Conservation (phyloP, 148 eudicot species). For the Rhododendron vialii region DNA sequence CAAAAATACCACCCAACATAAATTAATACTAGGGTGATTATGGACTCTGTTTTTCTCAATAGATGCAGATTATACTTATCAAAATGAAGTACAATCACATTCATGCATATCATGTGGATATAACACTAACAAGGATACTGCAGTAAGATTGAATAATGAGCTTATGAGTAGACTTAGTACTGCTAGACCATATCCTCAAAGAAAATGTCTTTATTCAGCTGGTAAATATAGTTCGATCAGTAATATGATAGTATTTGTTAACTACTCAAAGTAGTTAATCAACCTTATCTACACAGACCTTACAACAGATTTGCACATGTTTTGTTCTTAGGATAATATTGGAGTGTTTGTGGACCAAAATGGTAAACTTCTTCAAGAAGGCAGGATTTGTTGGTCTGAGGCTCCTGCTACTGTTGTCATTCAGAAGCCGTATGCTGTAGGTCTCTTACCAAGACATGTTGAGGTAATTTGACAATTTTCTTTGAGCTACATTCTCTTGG, state of each 20-base stretch:
- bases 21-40: neutral
- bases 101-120: neutral
- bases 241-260: neutral
- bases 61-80: neutral
- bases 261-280: neutral
- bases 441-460: constrained; percentile 86
- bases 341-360: constrained; percentile 94
- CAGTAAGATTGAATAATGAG: neutral
- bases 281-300: neutral
- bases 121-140: neutral
- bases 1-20: neutral
- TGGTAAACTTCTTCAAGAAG: constrained; percentile 93
- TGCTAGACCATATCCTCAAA: neutral
- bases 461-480: constrained; percentile 50
- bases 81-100: neutral
- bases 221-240: neutral
- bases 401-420: constrained; percentile 73
- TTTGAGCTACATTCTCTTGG: neutral
- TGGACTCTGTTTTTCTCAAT: neutral
- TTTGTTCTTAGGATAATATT: constrained; percentile 77
- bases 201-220: neutral
- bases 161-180: neutral
- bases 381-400: constrained; percentile 96
- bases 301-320: constrained; percentile 7
- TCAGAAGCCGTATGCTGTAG: constrained; percentile 88